Conservation (phyloP, 2,329 filamentous ascomycete species). For the Botrytis squamosa region DNA sequence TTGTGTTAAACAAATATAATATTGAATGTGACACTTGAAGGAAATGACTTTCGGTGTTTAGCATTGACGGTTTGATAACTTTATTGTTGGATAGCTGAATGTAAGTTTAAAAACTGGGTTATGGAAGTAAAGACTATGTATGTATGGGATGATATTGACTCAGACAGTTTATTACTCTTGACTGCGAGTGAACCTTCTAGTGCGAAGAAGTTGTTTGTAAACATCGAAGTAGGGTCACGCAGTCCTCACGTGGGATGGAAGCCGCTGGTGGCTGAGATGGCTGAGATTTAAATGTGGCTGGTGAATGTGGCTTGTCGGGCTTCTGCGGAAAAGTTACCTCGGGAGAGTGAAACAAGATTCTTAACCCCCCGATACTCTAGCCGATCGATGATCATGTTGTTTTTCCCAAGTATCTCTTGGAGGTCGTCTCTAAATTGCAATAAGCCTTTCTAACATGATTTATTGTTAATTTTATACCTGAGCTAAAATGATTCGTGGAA, state of each 20-base stretch:
- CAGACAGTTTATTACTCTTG: no score
- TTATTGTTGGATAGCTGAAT: no score
- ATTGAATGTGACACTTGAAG: no score
- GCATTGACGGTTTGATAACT: no score
- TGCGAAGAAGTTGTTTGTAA: no score
- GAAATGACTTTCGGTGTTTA: no score
- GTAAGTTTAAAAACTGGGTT: no score
- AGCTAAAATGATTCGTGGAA: not conserved
- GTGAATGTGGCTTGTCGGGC: not conserved
- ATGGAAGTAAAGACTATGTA: no score
- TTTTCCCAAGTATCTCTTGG: not conserved
- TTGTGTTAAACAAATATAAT: not conserved
- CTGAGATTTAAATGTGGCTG: not conserved
- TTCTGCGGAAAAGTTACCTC: not conserved
- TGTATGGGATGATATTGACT: no score
- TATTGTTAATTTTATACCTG: not conserved
- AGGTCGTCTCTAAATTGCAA: not conserved
- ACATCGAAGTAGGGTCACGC: no score
- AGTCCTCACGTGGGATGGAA: not conserved
- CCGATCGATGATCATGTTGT: not conserved
- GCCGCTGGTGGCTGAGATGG: not conserved
- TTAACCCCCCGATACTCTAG: slow-evolving; percentile 8
- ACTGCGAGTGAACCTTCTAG: no score
- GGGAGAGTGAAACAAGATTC: not conserved
- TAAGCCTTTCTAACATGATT: rapidly evolving